Percentiles rank a stretch among this genome's conserved stretches.
phyloP scores from a whole-genome alignment of 306 rosid species.

The Sophora flavescens region DNA sequence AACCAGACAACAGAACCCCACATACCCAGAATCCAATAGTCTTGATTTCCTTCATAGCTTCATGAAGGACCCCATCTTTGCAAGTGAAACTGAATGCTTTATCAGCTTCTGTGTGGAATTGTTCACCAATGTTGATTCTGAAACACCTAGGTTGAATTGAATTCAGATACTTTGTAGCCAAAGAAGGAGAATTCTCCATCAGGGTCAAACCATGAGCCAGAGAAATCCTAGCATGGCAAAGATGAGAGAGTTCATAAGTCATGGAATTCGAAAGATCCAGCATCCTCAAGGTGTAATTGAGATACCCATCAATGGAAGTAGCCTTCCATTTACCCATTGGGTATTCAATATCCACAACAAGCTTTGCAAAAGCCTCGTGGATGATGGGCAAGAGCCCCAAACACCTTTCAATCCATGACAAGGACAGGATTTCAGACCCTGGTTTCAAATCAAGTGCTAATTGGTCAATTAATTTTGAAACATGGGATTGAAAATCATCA shows the following conservation, averaged over 20 bases:
- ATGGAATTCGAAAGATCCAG: constrained; percentile 68
- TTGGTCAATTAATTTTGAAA: constrained; percentile 52
- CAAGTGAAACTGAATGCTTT: constrained; percentile 36
- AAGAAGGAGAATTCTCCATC: constrained; percentile 52
- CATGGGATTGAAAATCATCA: constrained; percentile 52
- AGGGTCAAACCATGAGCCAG: constrained; percentile 66
- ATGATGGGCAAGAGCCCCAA: constrained; percentile 54
- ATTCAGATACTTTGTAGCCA: constrained; percentile 56
- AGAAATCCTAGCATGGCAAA: constrained; percentile 58
- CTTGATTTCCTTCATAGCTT: constrained; percentile 67
- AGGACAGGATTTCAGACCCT: constrained; percentile 50
- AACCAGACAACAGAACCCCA: constrained; percentile 66
- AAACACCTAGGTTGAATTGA: constrained; percentile 43
- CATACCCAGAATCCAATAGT: constrained; percentile 63
- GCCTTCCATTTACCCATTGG: constrained; percentile 68
- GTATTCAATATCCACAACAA: constrained; percentile 63
- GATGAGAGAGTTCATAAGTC: constrained; percentile 59
- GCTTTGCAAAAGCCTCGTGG: constrained; percentile 70
- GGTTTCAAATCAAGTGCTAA: constrained; percentile 40
- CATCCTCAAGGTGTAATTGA: constrained; percentile 59
- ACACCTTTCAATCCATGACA: constrained; percentile 59
- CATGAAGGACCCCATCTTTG: constrained; percentile 54
- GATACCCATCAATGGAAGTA: constrained; percentile 62
- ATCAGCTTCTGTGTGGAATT: constrained; percentile 19
- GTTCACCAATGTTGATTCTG: constrained; percentile 35